Conservation (phyloP, 164 flowering plant species). For the Nymphaea colorata region DNA sequence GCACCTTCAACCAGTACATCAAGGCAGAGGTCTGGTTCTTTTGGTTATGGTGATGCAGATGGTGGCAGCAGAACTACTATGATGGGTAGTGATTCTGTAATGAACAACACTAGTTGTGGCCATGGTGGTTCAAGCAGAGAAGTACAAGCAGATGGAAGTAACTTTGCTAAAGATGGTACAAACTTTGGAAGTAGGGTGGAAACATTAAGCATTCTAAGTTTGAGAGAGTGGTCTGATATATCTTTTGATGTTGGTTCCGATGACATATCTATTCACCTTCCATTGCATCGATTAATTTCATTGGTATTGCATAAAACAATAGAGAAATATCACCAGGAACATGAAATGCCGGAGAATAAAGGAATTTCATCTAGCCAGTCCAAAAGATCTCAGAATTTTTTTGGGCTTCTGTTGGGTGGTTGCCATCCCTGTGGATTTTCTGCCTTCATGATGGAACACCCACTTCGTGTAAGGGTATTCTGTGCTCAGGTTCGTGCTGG, state of each 20-base stretch:
- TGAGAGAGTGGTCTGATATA: conserved; percentile 71
- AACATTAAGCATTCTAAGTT: conserved; percentile 32
- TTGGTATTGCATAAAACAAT: conserved; percentile 48
- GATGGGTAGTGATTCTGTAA: too few species aligned
- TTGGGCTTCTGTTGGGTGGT: conserved; percentile 38
- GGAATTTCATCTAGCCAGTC: conserved; percentile 14
- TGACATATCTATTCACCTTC: conserved; percentile 74
- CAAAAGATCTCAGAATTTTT: conserved; percentile 28
- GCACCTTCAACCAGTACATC: neutral
- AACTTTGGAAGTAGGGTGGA: conserved; percentile 28
- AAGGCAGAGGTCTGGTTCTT: neutral
- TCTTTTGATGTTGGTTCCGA: conserved; percentile 81
- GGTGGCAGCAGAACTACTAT: neutral
- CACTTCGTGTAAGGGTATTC: conserved; percentile 75
- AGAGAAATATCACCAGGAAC: conserved; percentile 42
- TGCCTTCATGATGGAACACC: conserved; percentile 85
- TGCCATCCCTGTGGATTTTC: conserved; percentile 85
- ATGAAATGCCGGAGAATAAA: conserved; percentile 13
- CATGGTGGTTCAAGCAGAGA: neutral
- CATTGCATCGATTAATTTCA: conserved; percentile 79
- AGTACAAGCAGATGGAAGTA: neutral
- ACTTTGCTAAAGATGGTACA: conserved; percentile 11
- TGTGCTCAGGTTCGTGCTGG: conserved; percentile 91
- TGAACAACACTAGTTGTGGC: neutral
- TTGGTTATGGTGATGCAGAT: neutral